Base-by-base conservation (phyloP, 257 asterid genomes). In the Jacaranda copaia region DNA sequence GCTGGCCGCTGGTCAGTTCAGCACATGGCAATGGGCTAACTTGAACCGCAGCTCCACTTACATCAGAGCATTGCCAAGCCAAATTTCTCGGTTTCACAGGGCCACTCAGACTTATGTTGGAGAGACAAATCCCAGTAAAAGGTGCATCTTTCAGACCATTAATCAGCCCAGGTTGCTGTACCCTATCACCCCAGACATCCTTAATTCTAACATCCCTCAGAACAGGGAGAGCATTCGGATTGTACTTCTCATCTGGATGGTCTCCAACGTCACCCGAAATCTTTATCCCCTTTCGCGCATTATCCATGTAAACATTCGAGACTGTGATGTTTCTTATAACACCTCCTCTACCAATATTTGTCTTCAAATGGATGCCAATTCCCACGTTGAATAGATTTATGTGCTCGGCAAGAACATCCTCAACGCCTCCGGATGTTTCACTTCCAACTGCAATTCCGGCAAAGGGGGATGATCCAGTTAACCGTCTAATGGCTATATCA, bases 371-470 rank as follows among this genome's bases (percentile, higher is more conserved):
- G 67, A 93, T 87, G 49, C 99, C 99, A 2, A 88, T 67, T 63
- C 96, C 97, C 90, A 89, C 56, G 38, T 90, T 82, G 85, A 57
- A 91, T 8, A 95, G 90, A 63, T 81, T 85, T 20, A 95, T 77
- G 80, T 95, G 96, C 86, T 95, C 99, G 0, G 90, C 97, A 3
- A 91, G 42, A 39, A 93, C 86, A 42, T 89, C 80, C 39, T 68
- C 82, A 32, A 95, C 73, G 1, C 99, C 97, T n/a, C 99, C 98
- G 1, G 99, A 95, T 40, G 96, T 86, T 82, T 92, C 99, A 39
- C 99, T 94, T 51, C 98, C 98, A 18, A 94, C 86, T 10, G 99
- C 96, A 3, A 94, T 88, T 64, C 99, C 99, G 1, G 96, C 91
- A 68, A 85, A 94, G 0, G 97, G 90, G 5, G 97, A 89, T 15